phyloP scores from a whole-genome alignment of 2,329 filamentous ascomycete genomes.

The Aspergillus phoenicis region DNA sequence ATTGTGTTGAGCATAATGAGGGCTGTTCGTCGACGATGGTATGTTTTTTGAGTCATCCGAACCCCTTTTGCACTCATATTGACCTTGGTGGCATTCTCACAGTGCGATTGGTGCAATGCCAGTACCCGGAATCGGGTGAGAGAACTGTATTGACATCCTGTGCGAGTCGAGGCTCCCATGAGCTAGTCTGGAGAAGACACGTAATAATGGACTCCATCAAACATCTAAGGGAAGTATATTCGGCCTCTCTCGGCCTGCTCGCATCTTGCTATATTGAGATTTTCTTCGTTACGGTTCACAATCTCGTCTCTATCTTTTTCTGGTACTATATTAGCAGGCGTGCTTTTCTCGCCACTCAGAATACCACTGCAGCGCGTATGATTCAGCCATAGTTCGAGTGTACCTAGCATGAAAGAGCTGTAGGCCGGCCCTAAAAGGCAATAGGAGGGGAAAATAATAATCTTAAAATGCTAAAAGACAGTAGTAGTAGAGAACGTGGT shows the following conservation, averaged over 20 bases:
- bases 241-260: no score
- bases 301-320: background rate
- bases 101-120: slow-evolving; percentile 50
- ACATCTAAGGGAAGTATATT: no score
- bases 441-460: background rate
- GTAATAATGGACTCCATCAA: background rate
- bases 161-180: no score
- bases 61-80: background rate
- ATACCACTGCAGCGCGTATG: slow-evolving; percentile 3
- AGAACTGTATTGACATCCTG: slow-evolving; percentile 26
- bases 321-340: background rate
- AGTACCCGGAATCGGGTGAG: slow-evolving; percentile 39
- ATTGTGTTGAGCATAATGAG: slow-evolving; percentile 82
- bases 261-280: no score
- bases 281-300: no score
- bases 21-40: slow-evolving; percentile 68
- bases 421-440: no score
- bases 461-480: background rate
- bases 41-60: slow-evolving; percentile 18
- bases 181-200: background rate
- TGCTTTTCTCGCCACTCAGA: background rate
- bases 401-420: no score
- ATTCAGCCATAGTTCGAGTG: background rate
- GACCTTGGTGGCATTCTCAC: slow-evolving; percentile 7
- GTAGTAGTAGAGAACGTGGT: no score